Conservation (phyloP, 1,139 yeast species). For the Candida sojae region DNA sequence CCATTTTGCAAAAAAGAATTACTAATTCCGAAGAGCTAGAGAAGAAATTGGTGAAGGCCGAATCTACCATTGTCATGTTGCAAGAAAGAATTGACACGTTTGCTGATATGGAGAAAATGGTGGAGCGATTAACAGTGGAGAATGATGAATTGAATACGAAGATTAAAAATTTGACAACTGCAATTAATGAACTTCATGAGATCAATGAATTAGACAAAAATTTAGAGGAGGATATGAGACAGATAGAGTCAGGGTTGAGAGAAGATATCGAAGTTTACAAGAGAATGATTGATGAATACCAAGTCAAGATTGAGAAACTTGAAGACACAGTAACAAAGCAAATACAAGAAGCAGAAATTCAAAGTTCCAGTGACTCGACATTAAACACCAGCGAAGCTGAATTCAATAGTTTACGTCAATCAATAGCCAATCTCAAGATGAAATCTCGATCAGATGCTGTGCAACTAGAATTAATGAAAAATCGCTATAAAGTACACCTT, state of each 20-base stretch:
- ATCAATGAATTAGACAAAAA: conserved; percentile 61
- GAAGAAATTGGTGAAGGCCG: conserved; percentile 29
- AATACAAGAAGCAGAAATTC: neutral
- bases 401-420: conserved; percentile 6
- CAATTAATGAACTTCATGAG: conserved; percentile 60
- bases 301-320: conserved; percentile 25
- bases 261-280: conserved; percentile 43
- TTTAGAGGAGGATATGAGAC: conserved; percentile 58
- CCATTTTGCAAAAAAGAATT: conserved; percentile 23
- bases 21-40: conserved; percentile 15
- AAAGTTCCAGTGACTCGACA: neutral
- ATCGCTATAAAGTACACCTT: conserved; percentile 5
- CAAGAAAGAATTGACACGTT: conserved; percentile 44
- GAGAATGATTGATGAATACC: conserved; percentile 25
- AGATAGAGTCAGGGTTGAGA: conserved; percentile 56
- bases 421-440: conserved; percentile 7
- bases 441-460: conserved; percentile 9
- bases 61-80: conserved; percentile 44
- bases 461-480: conserved; percentile 5
- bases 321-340: neutral
- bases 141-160: conserved; percentile 49
- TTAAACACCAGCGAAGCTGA: conserved; percentile 4
- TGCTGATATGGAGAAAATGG: conserved; percentile 46
- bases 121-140: conserved; percentile 58
- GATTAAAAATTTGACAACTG: conserved; percentile 36